Evolutionary conservation across 179 eudicot genomes (phyloP), one percentile per base, ranked within the genome.

Genomic region (Spinacia oleracea): DNA sequence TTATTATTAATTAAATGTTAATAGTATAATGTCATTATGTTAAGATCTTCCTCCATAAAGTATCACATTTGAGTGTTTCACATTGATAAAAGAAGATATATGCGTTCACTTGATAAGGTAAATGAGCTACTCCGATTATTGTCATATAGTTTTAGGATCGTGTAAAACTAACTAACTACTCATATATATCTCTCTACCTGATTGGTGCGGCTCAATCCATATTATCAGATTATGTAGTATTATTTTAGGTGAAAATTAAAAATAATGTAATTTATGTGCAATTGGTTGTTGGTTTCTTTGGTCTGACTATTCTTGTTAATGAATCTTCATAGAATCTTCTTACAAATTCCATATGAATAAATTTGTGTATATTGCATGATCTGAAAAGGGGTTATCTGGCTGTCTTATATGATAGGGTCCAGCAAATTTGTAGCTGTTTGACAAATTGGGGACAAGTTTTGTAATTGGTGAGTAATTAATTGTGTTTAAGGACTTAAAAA

Each of bases 231-330:
- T n/a, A n/a, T n/a, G n/a, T n/a, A n/a, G n/a, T n/a, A n/a, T n/a
- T n/a, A n/a, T n/a, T n/a, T n/a, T n/a, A n/a, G n/a, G n/a, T n/a
- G n/a, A n/a, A n/a, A n/a, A n/a, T n/a, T n/a, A n/a, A n/a, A 38
- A 1, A 38, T 38, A 38, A 38, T 38, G 40, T 38, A 38, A 3
- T 38, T 38, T 3, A 38, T 66, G 29, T 74, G 46, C 3, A 32
- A 27, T 40, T 80, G 72, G 18, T 5, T 23, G 25, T 53, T 74
- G 9, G 0, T 46, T 53, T 58, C 60, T 55, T 31, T 53, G 9
- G 81, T 66, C 35, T 74, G 82, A 80, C 82, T 80, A 66, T 74
- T 80, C 78, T 66, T 74, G 34, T 53, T 27, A 42, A 18, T 80
- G 78, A 80, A 80, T 80, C 82, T 51, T 62, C 18, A 38, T 7